Percentiles rank a stretch among this genome's conserved stretches.
phyloP scores from a whole-genome alignment of 2,329 filamentous ascomycete species.

The Aureobasidium sp. region DNA sequence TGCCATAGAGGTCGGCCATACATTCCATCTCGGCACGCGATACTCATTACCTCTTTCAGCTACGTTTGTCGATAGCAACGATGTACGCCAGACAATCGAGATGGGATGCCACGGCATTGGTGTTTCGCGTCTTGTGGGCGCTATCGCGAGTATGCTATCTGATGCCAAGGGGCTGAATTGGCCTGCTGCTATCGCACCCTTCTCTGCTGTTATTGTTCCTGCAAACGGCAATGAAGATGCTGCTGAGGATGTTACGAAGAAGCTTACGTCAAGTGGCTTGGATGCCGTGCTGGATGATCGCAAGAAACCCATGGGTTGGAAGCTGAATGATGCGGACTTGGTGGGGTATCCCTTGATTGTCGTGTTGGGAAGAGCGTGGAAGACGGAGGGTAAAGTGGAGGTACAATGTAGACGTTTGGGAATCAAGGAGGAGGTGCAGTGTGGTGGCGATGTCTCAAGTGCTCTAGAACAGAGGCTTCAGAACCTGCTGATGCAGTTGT shows the following conservation, averaged over 20 bases:
- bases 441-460: constrained; percentile 31
- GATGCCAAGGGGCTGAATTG: constrained; percentile 75
- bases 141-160: constrained; percentile 68
- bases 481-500: constrained; percentile 47
- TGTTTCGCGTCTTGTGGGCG: constrained; percentile 81
- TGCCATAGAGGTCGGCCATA: constrained; percentile 88
- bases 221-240: constrained; percentile 19
- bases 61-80: constrained; percentile 40
- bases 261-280: background rate
- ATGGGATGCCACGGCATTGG: constrained; percentile 99
- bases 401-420: constrained; percentile 68
- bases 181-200: constrained; percentile 82
- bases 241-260: constrained; percentile 11
- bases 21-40: constrained; percentile 84
- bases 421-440: constrained; percentile 52
- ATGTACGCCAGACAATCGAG: constrained; percentile 53
- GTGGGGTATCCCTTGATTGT: constrained; percentile 82
- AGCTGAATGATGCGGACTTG: constrained; percentile 81
- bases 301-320: constrained; percentile 65
- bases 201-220: constrained; percentile 62
- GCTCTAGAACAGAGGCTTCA: constrained; percentile 41
- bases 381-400: constrained; percentile 53
- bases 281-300: constrained; percentile 60
- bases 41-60: constrained; percentile 73
- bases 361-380: constrained; percentile 68